These are phyloP conservation scores for Heliocybe sulcata DNA, from an alignment of 1,284 basidiomycete genomes.

Conservation along the genomic window DNA sequence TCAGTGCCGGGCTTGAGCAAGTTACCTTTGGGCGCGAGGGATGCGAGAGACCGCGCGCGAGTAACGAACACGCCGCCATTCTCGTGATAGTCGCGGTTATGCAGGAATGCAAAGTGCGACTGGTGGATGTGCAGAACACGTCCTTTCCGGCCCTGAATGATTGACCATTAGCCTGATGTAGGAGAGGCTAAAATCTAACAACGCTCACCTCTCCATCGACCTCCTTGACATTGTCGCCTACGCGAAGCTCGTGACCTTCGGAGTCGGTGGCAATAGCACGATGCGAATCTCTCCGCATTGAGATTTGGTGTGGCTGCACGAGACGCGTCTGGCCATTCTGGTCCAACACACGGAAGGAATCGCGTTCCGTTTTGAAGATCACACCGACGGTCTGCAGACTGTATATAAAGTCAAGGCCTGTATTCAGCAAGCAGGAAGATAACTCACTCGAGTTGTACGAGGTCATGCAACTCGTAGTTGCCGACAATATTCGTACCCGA, in stretches of 20 bases:
- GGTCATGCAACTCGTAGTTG: slow-evolving; percentile 92
- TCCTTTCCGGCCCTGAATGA: slow-evolving; percentile 74
- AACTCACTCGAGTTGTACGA: slow-evolving; percentile 92
- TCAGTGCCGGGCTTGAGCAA: slow-evolving; percentile 63
- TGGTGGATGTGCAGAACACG: slow-evolving; percentile 93
- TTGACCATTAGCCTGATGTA: slow-evolving; percentile 1
- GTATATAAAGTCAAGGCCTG: slow-evolving; percentile 9
- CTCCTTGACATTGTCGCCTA: slow-evolving; percentile 94
- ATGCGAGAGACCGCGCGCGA: slow-evolving; percentile 71
- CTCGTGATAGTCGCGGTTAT: slow-evolving; percentile 86
- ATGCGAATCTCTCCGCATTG: slow-evolving; percentile 80
- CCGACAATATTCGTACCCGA: slow-evolving; percentile 85
- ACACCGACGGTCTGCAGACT: slow-evolving; percentile 93
- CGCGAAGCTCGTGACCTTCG: slow-evolving; percentile 77
- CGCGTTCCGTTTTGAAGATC: slow-evolving; percentile 95
- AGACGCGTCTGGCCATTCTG: slow-evolving; percentile 87
- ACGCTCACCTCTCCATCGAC: slow-evolving; percentile 71
- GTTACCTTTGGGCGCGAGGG: slow-evolving; percentile 80
- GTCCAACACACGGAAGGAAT: slow-evolving; percentile 92
- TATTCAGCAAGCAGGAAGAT: slow-evolving; percentile 2
- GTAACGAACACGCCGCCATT: slow-evolving; percentile 95
- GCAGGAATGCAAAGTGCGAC: slow-evolving; percentile 90
- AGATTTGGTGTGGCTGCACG: slow-evolving; percentile 94
- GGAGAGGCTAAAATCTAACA: slow-evolving; percentile 15
- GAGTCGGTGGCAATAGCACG: slow-evolving; percentile 87